Evolutionary conservation across 139 green algal genomes (phyloP).

Genomic region (Picochlorum sp.): DNA sequence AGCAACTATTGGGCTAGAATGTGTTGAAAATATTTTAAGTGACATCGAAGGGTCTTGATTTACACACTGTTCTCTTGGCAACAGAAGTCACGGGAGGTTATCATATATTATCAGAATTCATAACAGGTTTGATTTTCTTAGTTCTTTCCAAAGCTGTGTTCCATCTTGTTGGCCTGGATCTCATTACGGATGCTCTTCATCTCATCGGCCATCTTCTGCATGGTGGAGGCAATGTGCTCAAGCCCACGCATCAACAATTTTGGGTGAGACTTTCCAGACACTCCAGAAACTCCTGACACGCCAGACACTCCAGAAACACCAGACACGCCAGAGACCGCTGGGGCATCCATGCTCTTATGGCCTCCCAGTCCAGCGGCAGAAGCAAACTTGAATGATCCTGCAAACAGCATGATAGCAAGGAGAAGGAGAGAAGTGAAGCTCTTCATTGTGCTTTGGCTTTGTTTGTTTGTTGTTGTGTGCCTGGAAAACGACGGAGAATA

Average conservation of each 20-base stretch:
- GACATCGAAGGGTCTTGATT: too few relatives aligned
- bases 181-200: neutral
- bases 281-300: neutral
- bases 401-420: slow-evolving; percentile 3
- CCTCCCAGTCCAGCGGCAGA: neutral
- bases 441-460: slow-evolving; percentile 1
- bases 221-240: neutral
- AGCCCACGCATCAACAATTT: neutral
- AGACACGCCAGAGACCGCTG: neutral
- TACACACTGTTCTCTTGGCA: too few relatives aligned
- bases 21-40: too few relatives aligned
- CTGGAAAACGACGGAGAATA: neutral
- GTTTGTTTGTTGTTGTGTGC: neutral
- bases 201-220: neutral
- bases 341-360: neutral
- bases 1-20: too few relatives aligned
- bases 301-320: neutral
- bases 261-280: neutral
- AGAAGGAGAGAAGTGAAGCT: slow-evolving; percentile 7
- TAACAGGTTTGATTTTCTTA: neutral
- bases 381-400: slow-evolving; percentile 5
- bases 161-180: neutral
- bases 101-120: neutral
- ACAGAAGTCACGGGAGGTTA: too few relatives aligned
- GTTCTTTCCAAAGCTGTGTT: neutral